phyloP scores from a whole-genome alignment of 108 stramenopile genomes.

The Cylindrotheca fusiformis region DNA sequence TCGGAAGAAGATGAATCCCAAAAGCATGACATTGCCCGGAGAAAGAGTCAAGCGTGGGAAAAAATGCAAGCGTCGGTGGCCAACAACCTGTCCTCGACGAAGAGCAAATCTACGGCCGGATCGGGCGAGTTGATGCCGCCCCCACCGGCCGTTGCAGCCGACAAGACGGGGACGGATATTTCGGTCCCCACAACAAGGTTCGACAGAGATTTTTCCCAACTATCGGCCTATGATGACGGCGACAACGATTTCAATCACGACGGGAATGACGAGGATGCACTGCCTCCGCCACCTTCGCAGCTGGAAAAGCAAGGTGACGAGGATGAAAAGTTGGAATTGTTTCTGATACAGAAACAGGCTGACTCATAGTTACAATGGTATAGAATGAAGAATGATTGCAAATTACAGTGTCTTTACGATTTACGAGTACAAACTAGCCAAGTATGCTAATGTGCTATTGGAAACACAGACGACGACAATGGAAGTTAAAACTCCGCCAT shows the following conservation, averaged over 20 bases:
- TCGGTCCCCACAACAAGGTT: constrained; percentile 33
- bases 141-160: neutral
- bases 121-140: constrained; percentile 28
- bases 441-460: too few relatives aligned
- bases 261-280: constrained; percentile 5
- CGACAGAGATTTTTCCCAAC: constrained; percentile 33
- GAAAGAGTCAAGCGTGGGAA: constrained; percentile 43
- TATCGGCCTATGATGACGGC: constrained; percentile 28
- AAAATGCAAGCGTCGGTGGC: constrained; percentile 37
- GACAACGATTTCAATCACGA: constrained; percentile 13
- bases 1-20: constrained; percentile 24
- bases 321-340: constrained; percentile 6
- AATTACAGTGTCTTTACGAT: too few relatives aligned
- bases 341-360: constrained; percentile 1
- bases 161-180: constrained; percentile 14
- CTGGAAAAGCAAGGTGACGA: constrained; percentile 17
- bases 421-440: too few relatives aligned
- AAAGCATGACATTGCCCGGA: constrained; percentile 12
- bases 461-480: too few relatives aligned
- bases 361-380: neutral
- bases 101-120: constrained; percentile 10
- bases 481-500: too few relatives aligned
- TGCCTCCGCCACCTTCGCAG: constrained; percentile 23
- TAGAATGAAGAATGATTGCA: too few relatives aligned
- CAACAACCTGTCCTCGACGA: constrained; percentile 1